Conservation (phyloP, 2,329 filamentous ascomycete genomes). For the Penicillium vulpinum region DNA sequence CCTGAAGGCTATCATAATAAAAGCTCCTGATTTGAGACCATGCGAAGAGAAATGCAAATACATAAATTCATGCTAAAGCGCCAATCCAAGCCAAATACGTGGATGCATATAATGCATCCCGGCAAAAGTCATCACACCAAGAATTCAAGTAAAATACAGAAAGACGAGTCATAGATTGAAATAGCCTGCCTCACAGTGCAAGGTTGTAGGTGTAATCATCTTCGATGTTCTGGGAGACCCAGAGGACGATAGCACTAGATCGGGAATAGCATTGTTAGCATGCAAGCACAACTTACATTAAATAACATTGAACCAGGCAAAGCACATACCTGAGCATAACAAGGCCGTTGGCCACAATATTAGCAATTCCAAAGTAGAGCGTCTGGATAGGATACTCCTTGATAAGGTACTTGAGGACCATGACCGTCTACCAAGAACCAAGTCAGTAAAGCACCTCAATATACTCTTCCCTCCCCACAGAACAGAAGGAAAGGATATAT, state of each 20-base stretch:
- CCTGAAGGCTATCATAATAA: background rate
- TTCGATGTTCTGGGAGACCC: slow-evolving; percentile 72
- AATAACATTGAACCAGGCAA: background rate
- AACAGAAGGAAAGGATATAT: background rate
- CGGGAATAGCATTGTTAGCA: background rate
- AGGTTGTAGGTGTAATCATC: slow-evolving; percentile 72
- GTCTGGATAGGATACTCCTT: slow-evolving; percentile 60
- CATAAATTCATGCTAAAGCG: slow-evolving; percentile 16
- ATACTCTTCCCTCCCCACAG: background rate
- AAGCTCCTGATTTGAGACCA: background rate
- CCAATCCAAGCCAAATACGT: slow-evolving; percentile 11
- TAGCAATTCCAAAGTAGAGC: slow-evolving; percentile 67
- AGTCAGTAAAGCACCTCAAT: background rate
- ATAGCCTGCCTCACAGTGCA: slow-evolving; percentile 51
- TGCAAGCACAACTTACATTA: background rate
- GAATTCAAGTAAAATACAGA: slow-evolving; percentile 23
- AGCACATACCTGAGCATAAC: slow-evolving; percentile 65
- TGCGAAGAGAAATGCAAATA: slow-evolving; percentile 4
- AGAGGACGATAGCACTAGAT: slow-evolving; percentile 62
- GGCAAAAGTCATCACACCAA: slow-evolving; percentile 17
- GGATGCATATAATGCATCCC: slow-evolving; percentile 7
- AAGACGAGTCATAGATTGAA: background rate
- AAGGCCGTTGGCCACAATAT: slow-evolving; percentile 63
- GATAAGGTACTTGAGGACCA: slow-evolving; percentile 68
- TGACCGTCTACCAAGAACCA: slow-evolving; percentile 51